Evolutionary conservation across 768 basidiomycete species (phyloP), one percentile per base, ranked within the genome.

Genomic region (Podaxis sp.): DNA sequence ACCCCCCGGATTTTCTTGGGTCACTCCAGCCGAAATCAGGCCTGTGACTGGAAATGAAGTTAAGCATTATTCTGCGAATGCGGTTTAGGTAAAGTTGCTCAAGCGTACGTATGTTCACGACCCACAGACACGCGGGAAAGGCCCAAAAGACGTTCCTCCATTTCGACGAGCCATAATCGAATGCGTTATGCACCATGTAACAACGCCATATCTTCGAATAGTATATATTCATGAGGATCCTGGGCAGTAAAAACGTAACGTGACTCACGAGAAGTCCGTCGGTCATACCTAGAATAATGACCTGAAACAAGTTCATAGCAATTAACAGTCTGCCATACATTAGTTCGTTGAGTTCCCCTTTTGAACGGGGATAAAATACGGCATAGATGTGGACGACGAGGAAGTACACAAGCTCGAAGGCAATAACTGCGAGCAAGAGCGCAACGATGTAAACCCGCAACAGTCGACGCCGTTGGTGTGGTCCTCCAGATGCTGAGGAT

Each of bases 181-280:
- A 20, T 3, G 46, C 48, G 2, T 28, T 48, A 4, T 58, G 57
- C 12, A 58, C 57, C 46, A 58, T 58, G 33, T 36, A 58, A 26
- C 57, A 58, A n/a, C 44, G 44, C 57, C 57, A 58, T 38, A 50
- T 46, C 57, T 58, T 4, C 1, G 20, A 50, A 28, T 11, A 22
- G 2, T 4, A 12, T 12, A 6, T 4, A 8, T 33, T 20, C 8
- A 41, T 22, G 20, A 41, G 4, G 13, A 26, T 4, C 5, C n/a
- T 13, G 10, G 10, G n/a, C 4, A 20, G 24, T 5, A 40, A 20
- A 17, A 2, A 24, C 33, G 12, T 7, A 13, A 33, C 26, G 33
- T 3, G 15, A 53, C 51, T 24, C 24, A 56, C 54, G 4, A 56
- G 37, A 12, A 56, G n/a, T 13, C 54, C 54, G 24, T 56, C 54